Evolutionary conservation across 257 asterid genomes (phyloP), one percentile per base, ranked within the genome.

Genomic region (Paulownia fortunei): DNA sequence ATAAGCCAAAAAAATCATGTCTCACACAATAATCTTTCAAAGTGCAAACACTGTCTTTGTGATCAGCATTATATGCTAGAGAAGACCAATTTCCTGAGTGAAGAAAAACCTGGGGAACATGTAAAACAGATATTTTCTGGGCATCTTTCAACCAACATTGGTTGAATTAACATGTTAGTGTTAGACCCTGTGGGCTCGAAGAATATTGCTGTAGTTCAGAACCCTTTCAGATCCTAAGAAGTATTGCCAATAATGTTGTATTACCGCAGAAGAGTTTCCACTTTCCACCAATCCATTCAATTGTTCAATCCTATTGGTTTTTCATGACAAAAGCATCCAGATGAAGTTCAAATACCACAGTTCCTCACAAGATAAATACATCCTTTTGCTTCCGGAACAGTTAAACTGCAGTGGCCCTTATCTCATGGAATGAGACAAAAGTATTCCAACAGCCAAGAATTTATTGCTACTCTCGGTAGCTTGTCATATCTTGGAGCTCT

Each of bases 201-300:
- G 15, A 70, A 12, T 42, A 41, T 41, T 76, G 21, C 74, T 52
- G 54, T 37, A 13, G 39, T 16, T 78, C 41, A 78, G 59, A 58
- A 30, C 47, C 11, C 55, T 62, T 24, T 8, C 47, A 71, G 69
- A 72, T 70, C 49, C 59, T 73, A 8, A 51, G 61, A 63, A 49
- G 67, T 23, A 58, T 55, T 21, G 42, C 64, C 21, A 9, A 37
- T 27, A 69, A 24, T 32, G 21, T 42, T 16, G 26, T 11, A 59
- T 60, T 73, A 58, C 71, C 44, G 71, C 47, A 26, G 47, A 55
- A 52, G 30, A 63, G 41, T 10, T 37, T 67, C 30, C 12, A 8
- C 56, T 8, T 59, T 55, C n/a, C n/a, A n/a, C 6, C 72, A 41
- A 19, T 3, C 34, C 65, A 70, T 8, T 23, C 41, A 41, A 27